Evolutionary conservation across 1,139 yeast genomes (phyloP).

Genomic region (Taphrina populina): DNA sequence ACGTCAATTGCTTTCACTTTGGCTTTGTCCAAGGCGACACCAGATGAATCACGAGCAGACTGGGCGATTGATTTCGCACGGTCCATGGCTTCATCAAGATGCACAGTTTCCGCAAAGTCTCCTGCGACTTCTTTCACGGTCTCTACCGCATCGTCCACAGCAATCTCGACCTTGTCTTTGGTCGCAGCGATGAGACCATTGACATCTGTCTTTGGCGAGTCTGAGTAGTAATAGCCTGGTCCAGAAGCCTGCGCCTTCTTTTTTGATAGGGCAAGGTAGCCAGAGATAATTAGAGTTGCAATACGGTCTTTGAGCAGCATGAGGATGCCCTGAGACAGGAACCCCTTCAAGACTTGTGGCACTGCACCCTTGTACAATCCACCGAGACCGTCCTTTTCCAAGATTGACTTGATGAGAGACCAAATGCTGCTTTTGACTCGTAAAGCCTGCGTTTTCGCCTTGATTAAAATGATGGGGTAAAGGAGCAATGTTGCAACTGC

Average conservation of each 20-base stretch:
- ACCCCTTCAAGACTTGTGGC: conserved; percentile 32
- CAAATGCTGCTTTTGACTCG: conserved; percentile 16
- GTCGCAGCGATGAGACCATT: conserved; percentile 29
- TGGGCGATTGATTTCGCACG: not conserved
- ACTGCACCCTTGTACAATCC: conserved; percentile 29
- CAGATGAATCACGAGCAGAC: conserved; percentile 9
- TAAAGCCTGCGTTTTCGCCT: conserved; percentile 72
- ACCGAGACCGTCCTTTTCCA: conserved; percentile 24
- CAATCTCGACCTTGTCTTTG: conserved; percentile 22
- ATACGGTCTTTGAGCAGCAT: conserved; percentile 32
- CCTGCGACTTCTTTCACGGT: conserved; percentile 27
- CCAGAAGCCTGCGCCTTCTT: not conserved
- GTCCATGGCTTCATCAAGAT: conserved; percentile 9
- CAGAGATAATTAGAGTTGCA: conserved; percentile 18
- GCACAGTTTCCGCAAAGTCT: conserved; percentile 6
- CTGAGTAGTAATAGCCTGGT: conserved; percentile 11
- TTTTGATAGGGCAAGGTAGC: conserved; percentile 20
- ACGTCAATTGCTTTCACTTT: conserved; percentile 2
- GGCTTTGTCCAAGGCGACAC: conserved; percentile 3
- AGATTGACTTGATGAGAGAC: conserved; percentile 16
- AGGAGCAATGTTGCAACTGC: conserved; percentile 76
- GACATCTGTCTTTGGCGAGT: conserved; percentile 33
- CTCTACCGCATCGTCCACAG: conserved; percentile 24
- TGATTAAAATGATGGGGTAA: conserved; percentile 81
- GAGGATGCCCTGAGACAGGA: conserved; percentile 31